Conservation (phyloP, 257 asterid genomes). For the Echites panduratus region DNA sequence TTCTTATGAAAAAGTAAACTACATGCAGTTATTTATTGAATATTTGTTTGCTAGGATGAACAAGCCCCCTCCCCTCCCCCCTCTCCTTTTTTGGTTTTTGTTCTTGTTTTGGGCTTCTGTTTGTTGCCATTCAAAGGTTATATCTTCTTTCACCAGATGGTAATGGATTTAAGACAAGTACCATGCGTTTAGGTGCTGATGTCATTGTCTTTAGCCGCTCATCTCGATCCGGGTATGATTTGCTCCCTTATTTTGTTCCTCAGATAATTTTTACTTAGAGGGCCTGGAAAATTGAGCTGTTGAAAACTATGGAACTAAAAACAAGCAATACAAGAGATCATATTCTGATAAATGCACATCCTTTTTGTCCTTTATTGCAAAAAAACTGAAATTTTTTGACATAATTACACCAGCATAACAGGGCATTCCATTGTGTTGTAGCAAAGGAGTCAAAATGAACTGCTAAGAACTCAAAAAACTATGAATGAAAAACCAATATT, state of each 20-base stretch:
- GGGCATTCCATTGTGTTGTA: neutral
- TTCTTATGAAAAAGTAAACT: neutral
- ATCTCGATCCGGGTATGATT: slow-evolving; percentile 56
- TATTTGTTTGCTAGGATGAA: too few relatives aligned
- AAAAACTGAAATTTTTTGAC: neutral
- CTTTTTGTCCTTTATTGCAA: neutral
- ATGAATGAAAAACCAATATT: neutral
- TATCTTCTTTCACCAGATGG: slow-evolving; percentile 53
- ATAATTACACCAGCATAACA: neutral
- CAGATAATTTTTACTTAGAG: neutral
- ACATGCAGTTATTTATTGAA: too few relatives aligned
- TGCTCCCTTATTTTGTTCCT: slow-evolving; percentile 18
- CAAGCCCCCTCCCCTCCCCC: neutral
- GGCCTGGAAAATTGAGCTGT: neutral
- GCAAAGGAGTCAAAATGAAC: neutral
- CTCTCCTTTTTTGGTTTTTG: too few relatives aligned
- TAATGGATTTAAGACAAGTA: slow-evolving; percentile 96
- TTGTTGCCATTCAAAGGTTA: neutral
- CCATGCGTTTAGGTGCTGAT: slow-evolving; percentile 95
- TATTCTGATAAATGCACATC: neutral
- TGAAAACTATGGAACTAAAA: neutral
- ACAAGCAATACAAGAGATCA: slow-evolving; percentile 8
- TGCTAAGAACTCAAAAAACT: neutral
- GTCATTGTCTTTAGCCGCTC: slow-evolving; percentile 81
- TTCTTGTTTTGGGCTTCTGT: neutral